phyloP scores from a whole-genome alignment of 2,329 filamentous ascomycete species.

The Chaetomium olivaceum region DNA sequence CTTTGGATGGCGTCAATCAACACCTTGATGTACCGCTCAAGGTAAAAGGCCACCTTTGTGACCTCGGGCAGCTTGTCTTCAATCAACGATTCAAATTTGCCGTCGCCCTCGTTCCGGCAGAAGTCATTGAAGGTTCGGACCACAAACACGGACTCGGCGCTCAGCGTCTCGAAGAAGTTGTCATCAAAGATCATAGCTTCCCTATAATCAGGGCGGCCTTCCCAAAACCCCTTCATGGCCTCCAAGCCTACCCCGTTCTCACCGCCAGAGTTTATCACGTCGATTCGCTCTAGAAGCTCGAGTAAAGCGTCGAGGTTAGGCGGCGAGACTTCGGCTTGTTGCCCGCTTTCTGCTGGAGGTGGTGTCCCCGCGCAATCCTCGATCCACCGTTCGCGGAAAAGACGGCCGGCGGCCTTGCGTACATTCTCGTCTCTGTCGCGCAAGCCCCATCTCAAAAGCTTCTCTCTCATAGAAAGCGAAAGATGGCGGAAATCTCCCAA shows the following conservation, averaged over 20 bases:
- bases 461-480: slow-evolving; percentile 91
- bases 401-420: slow-evolving; percentile 81
- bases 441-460: slow-evolving; percentile 90
- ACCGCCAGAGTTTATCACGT: slow-evolving; percentile 84
- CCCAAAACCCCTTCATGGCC: slow-evolving; percentile 96
- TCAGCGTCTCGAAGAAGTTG: slow-evolving; percentile 76
- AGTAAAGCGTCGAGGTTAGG: slow-evolving; percentile 81
- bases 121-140: slow-evolving; percentile 93
- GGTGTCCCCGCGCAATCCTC: slow-evolving; percentile 81
- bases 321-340: slow-evolving; percentile 56
- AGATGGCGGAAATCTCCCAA: slow-evolving; percentile 93
- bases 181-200: slow-evolving; percentile 72
- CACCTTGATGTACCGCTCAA: slow-evolving; percentile 75
- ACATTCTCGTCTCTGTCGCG: slow-evolving; percentile 93
- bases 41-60: slow-evolving; percentile 82
- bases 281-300: slow-evolving; percentile 90
- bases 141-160: slow-evolving; percentile 85
- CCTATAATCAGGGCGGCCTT: slow-evolving; percentile 80
- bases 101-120: slow-evolving; percentile 72
- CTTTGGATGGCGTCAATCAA: slow-evolving; percentile 65
- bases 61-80: slow-evolving; percentile 97
- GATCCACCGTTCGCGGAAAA: slow-evolving; percentile 97
- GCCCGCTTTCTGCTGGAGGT: slow-evolving; percentile 59
- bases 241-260: slow-evolving; percentile 90
- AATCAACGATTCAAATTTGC: slow-evolving; percentile 71